Conservation (phyloP, 192 early-diverging fungal genomes). For the Coemansia interrupta region DNA sequence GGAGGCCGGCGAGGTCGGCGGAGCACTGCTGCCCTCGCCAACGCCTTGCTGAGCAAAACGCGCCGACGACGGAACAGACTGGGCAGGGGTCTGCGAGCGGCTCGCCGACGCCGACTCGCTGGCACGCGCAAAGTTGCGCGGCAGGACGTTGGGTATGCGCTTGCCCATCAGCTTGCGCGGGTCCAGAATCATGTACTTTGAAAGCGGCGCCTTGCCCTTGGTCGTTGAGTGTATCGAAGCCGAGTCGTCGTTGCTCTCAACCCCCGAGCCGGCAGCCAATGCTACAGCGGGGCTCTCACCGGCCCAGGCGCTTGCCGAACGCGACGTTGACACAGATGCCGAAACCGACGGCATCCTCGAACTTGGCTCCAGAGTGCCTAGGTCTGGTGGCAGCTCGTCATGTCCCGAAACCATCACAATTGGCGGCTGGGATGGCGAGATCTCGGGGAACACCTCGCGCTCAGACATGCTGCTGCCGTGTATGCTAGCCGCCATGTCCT, state of each 20-base stretch:
- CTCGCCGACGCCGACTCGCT: conserved; percentile 5
- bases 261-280: no score
- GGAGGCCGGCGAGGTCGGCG: conserved; percentile 1
- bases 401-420: neutral
- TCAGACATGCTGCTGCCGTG: conserved; percentile 9
- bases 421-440: neutral
- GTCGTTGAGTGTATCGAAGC: conserved; percentile 14
- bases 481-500: conserved; percentile 29
- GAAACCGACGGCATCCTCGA: neutral
- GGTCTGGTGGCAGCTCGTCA: neutral
- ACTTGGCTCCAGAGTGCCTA: neutral
- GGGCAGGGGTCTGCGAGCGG: conserved; percentile 10
- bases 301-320: neutral
- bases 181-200: conserved; percentile 53
- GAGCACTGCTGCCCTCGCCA: neutral
- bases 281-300: neutral
- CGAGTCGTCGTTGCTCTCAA: conserved; percentile 15
- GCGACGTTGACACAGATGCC: neutral
- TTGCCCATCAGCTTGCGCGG: conserved; percentile 53
- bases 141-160: conserved; percentile 38
- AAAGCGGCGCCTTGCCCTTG: conserved; percentile 33
- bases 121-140: conserved; percentile 9
- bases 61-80: conserved; percentile 3
- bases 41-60: neutral
- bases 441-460: neutral